phyloP scores from a whole-genome alignment of 2,329 filamentous ascomycete genomes.

The Chaetomiaceae sp. region DNA sequence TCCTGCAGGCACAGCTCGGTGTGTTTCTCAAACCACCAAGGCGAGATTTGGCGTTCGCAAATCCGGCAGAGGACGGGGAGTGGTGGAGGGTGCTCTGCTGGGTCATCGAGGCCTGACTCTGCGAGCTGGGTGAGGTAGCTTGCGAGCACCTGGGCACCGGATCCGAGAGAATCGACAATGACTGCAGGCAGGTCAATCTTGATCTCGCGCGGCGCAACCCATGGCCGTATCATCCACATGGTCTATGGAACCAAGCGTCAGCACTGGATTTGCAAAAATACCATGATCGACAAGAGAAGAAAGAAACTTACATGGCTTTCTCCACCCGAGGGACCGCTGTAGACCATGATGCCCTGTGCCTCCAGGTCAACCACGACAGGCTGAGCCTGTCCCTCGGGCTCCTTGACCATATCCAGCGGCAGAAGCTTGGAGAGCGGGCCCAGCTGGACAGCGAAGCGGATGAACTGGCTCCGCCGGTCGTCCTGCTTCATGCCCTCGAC shows the following conservation, averaged over 20 bases:
- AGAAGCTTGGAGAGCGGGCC: constrained; percentile 63
- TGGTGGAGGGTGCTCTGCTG: constrained; percentile 71
- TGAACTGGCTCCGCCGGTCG: constrained; percentile 85
- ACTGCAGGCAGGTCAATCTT: constrained; percentile 88
- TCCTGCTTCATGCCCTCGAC: constrained; percentile 87
- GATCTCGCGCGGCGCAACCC: constrained; percentile 80
- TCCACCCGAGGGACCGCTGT: constrained; percentile 77
- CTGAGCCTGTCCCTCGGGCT: constrained; percentile 34
- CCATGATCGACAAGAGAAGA: neutral
- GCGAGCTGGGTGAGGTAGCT: constrained; percentile 87
- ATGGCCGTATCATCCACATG: constrained; percentile 99
- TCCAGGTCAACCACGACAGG: constrained; percentile 69
- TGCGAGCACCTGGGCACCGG: constrained; percentile 89
- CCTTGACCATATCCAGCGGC: constrained; percentile 36
- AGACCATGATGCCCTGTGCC: constrained; percentile 97
- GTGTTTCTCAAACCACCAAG: constrained; percentile 99
- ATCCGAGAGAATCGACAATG: constrained; percentile 87
- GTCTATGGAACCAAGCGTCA: constrained; percentile 51
- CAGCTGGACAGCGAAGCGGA: constrained; percentile 69
- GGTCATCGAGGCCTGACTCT: constrained; percentile 71
- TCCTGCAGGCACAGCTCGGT: constrained; percentile 94
- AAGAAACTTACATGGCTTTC: constrained; percentile 74
- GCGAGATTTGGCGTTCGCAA: constrained; percentile 92
- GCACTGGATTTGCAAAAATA: too few species aligned
- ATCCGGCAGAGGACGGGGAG: constrained; percentile 88